Base-by-base conservation (phyloP, 2,329 filamentous ascomycete genomes). In the Leptodontidium sp. region DNA sequence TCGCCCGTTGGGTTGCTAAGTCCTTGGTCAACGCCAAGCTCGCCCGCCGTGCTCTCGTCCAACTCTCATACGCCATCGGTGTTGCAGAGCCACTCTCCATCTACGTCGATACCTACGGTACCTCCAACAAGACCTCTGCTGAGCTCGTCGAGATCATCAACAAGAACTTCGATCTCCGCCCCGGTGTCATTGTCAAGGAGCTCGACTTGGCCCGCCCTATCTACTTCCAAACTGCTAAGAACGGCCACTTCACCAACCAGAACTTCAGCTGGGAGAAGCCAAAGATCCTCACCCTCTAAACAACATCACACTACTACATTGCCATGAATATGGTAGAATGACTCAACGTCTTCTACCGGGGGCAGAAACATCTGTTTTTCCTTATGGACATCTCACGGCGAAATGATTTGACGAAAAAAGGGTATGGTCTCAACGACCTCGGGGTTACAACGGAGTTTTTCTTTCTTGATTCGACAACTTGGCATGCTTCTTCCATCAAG, bases 181-280 rank as follows among this genome's bases (percentile, higher is more conserved):
- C 96, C 68, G 96, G 96, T 90, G 94, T 98, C 82, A 98, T 99
- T 79, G 96, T 98, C 84, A 93, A 93, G 86, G 94, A 98, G 86
- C 92, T 69, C 75, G 91, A 96, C 85, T 89, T 99, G 75, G 91
- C 90, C 83, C 93, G 94, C 84, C 96, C 96, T 81, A 98, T 98
- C 87, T 99, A 99, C 91, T 90, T 90, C 88, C 89, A 95, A 87
- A 99, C 96, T 68, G 96, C 96, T 85, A 98, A 98, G 93, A 98
- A 98, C 86, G 96, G 96, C 78, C 96, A 99, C 90, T 99, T 99
- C 85, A 97, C 94, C 84, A 96, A 98, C 92, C 96, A 97, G 89
- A 86, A 83, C 83, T 99, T 99, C 89, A 90, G 86, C 84, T 99
- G 96, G 96, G 96, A 99, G 90, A 89, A 98, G 90, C 95, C 96